phyloP scores from a whole-genome alignment of 2,329 filamentous ascomycete genomes.

The Gremmenia infestans region DNA sequence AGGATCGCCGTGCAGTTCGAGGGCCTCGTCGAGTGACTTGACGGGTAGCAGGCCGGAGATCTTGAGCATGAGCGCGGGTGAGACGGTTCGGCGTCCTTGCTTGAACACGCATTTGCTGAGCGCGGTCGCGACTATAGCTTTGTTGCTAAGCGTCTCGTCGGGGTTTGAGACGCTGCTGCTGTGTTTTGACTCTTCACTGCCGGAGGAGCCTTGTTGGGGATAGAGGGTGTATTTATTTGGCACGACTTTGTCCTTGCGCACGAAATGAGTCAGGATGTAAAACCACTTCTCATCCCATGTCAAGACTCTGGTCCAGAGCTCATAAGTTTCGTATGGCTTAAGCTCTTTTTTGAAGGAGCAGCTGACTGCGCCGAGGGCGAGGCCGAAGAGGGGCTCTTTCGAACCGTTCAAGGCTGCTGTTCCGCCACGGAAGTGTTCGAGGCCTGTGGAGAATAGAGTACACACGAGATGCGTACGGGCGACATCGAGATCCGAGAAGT shows the following conservation, averaged over 20 bases:
- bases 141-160: constrained; percentile 6
- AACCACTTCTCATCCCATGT: constrained; percentile 79
- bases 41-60: constrained; percentile 55
- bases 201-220: constrained; percentile 26
- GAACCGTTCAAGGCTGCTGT: constrained; percentile 29
- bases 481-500: constrained; percentile 66
- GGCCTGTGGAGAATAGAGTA: constrained; percentile 36
- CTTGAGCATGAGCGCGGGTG: constrained; percentile 56
- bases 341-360: constrained; percentile 67
- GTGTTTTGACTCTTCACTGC: constrained; percentile 2
- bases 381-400: constrained; percentile 29
- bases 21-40: constrained; percentile 5
- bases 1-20: background rate
- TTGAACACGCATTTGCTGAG: constrained; percentile 57
- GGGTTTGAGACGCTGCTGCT: background rate
- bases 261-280: constrained; percentile 53
- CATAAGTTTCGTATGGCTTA: constrained; percentile 61
- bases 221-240: constrained; percentile 31
- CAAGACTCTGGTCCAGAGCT: constrained; percentile 68
- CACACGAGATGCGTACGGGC: constrained; percentile 61
- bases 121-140: constrained; percentile 39
- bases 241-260: constrained; percentile 36
- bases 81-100: constrained; percentile 57
- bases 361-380: constrained; percentile 49
- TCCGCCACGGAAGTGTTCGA: constrained; percentile 32